Evolutionary conservation across 208 protist genomes (phyloP), one percentile per base, ranked within the genome.

Genomic region (Histomonas meleagridis): DNA sequence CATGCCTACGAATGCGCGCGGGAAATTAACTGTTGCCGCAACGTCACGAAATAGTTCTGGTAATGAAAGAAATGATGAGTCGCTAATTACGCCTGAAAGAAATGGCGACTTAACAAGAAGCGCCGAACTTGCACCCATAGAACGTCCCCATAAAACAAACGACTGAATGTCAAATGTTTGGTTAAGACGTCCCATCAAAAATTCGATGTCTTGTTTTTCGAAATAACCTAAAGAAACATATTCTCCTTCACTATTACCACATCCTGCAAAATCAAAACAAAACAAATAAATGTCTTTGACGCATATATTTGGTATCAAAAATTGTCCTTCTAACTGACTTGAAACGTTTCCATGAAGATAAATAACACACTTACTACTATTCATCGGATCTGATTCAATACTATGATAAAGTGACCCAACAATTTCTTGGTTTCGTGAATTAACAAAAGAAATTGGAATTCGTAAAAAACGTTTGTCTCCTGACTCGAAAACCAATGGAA

Each of bases 161-260:
- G 23, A 1, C 2, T 12, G 5, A n/a, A 86, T 57, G 18, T 48
- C 55, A n/a, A 40, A 86, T 1, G 18, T 28, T 32, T 18, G 38
- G 9, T 0, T 38, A n/a, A 86, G 46, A n/a, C 55, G n/a, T 5
- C 0, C 9, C 9, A 86, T n/a, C 18, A 86, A 32, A 14, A 38
- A 26, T 55, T 86, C 46, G 3, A 40, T 48, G 26, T 86, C 76
- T 1, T 48, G 46, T 35, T 48, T 51, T 49, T 86, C 76, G 16
- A 51, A 86, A 86, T 86, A 86, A 3, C 76, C 76, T 18, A 86
- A 35, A 32, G 76, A 86, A 49, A 86, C 38, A 28, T 86, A 86
- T 32, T 86, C 46, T 32, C 76, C 76, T 21, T 18, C 46, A 28
- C 76, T 86, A 7, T 43, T 16, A 9, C 76, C 76, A 35, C 76